Conservation (phyloP, 257 asterid genomes). For the Solanum tarapatanum region DNA sequence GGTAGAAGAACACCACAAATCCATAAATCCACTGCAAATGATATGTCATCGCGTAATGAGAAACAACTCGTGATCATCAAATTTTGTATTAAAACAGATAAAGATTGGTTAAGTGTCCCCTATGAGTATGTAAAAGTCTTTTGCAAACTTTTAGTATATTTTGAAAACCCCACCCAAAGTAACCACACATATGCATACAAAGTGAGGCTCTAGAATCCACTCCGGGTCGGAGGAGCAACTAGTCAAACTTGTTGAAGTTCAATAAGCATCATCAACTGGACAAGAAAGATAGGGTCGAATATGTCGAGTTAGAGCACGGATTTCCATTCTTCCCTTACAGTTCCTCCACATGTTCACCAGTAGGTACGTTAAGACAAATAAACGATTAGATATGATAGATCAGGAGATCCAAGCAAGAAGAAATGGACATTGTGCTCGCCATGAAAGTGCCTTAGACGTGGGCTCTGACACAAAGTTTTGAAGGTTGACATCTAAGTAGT, state of each 20-base stretch:
- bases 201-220: too few relatives aligned
- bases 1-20: constrained; percentile 77
- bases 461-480: neutral
- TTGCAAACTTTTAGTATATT: neutral
- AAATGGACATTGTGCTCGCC: neutral
- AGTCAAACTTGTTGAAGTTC: too few relatives aligned
- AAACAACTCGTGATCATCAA: neutral
- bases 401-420: neutral
- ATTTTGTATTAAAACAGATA: too few relatives aligned
- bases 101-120: neutral
- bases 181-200: neutral
- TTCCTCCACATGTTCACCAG: neutral
- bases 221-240: too few relatives aligned
- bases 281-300: too few relatives aligned
- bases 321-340: too few relatives aligned
- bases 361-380: neutral
- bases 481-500: neutral
- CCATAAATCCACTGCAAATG: constrained; percentile 83
- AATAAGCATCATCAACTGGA: too few relatives aligned
- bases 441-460: neutral
- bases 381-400: neutral
- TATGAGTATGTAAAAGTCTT: neutral
- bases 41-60: neutral
- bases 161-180: neutral
- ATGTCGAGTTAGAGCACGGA: too few relatives aligned